A percentile compares a stretch with the other conserved stretches of the same genome.
These are phyloP conservation scores for Medicago lupulina DNA, from an alignment of 306 rosid genomes.

Conservation along the genomic window DNA sequence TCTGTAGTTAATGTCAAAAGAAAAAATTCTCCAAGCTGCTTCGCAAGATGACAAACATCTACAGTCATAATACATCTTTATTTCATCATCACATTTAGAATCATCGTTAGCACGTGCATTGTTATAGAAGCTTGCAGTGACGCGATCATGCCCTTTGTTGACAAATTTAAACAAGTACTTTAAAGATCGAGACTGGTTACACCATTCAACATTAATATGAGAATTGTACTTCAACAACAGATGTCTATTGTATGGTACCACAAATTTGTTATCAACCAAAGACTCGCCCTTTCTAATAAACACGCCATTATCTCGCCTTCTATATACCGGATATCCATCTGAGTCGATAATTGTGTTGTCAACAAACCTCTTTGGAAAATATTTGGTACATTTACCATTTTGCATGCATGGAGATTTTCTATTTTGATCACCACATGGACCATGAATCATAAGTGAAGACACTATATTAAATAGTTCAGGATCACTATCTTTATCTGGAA, in stretches of 20 bases:
- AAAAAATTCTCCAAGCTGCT: neutral
- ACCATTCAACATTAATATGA: conserved; percentile 1
- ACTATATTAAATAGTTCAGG: neutral
- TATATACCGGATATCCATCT: neutral
- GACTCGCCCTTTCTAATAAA: neutral
- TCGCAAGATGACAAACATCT: neutral
- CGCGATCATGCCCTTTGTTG: neutral
- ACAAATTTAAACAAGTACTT: neutral
- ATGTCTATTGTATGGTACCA: neutral
- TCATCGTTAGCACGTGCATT: neutral
- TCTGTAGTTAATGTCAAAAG: neutral
- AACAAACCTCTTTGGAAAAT: neutral
- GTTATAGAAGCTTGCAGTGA: neutral
- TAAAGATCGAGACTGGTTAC: neutral
- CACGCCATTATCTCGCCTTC: neutral
- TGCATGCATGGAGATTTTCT: neutral
- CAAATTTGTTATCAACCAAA: neutral
- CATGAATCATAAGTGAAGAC: neutral
- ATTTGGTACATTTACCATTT: neutral
- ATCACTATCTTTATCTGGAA: neutral
- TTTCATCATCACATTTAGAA: neutral
- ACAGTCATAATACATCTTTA: neutral
- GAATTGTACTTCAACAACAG: neutral
- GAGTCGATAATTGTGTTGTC: neutral
- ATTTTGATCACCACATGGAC: conserved; percentile 1